phyloP scores from a whole-genome alignment of 1,284 basidiomycete species.

The Peniophora sp. region DNA sequence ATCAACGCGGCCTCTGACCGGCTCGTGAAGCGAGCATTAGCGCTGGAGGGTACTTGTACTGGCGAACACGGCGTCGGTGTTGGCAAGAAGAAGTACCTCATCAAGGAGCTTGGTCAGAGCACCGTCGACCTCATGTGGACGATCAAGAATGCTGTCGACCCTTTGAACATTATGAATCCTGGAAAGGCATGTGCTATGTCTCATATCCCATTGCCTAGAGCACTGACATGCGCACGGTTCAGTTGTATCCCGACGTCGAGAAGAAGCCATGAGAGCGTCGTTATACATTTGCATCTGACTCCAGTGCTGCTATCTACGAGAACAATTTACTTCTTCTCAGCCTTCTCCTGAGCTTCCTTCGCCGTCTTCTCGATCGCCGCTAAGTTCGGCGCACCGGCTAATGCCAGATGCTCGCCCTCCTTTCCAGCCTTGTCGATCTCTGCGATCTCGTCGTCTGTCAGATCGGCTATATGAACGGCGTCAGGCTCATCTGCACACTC shows the following conservation, averaged over 20 bases:
- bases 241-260: too few species aligned
- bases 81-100: slow-evolving; percentile 70
- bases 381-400: too few species aligned
- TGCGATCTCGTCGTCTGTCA: slow-evolving; percentile 42
- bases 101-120: slow-evolving; percentile 66
- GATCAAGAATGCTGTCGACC: slow-evolving; percentile 72
- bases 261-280: too few species aligned
- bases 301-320: too few species aligned
- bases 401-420: neutral
- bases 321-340: too few species aligned
- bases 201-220: too few species aligned
- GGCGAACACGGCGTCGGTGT: slow-evolving; percentile 72
- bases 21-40: slow-evolving; percentile 58
- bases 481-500: slow-evolving; percentile 1
- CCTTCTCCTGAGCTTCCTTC: too few species aligned
- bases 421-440: slow-evolving; percentile 51
- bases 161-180: slow-evolving; percentile 73
- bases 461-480: slow-evolving; percentile 16
- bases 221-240: too few species aligned
- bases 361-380: too few species aligned
- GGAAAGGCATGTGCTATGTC: slow-evolving; percentile 46
- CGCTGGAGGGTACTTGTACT: slow-evolving; percentile 65
- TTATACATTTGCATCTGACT: too few species aligned
- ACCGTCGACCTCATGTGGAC: slow-evolving; percentile 78
- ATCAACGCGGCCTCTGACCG: slow-evolving; percentile 60